phyloP scores from a whole-genome alignment of 495 filamentous ascomycete species.

The Penicillium paradoxum region DNA sequence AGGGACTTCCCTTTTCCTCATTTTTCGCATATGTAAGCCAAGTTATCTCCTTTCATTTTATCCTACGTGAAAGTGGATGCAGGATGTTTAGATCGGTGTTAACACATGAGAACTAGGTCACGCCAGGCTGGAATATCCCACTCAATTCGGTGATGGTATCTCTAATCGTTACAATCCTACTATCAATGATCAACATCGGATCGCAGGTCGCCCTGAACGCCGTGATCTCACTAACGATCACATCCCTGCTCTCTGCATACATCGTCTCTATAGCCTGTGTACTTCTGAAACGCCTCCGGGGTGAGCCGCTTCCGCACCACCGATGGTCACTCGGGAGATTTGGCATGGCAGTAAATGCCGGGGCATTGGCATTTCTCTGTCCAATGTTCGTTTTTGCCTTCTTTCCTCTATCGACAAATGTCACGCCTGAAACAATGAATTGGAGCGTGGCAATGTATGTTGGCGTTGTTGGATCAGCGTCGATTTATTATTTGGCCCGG shows the following conservation, averaged over 20 bases:
- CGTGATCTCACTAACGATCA: slow-evolving; percentile 43
- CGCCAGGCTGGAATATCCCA: slow-evolving; percentile 46
- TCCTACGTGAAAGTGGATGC: background rate
- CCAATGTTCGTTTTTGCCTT: slow-evolving; percentile 50
- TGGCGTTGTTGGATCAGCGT: slow-evolving; percentile 41
- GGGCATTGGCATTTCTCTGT: slow-evolving; percentile 36
- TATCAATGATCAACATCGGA: slow-evolving; percentile 52
- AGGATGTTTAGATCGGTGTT: background rate
- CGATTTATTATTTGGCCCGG: slow-evolving; percentile 38
- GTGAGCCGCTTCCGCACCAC: slow-evolving; percentile 37
- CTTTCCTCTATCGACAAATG: slow-evolving; percentile 44
- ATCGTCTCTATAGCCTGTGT: slow-evolving; percentile 47
- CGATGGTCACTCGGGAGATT: slow-evolving; percentile 47
- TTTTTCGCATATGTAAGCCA: slow-evolving; percentile 46
- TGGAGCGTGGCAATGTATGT: slow-evolving; percentile 47
- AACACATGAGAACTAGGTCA: slow-evolving; percentile 30
- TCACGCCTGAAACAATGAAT: slow-evolving; percentile 42
- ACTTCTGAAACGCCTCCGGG: slow-evolving; percentile 39
- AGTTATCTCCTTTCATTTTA: background rate
- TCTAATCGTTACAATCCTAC: slow-evolving; percentile 40
- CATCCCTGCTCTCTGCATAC: slow-evolving; percentile 43
- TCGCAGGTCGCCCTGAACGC: slow-evolving; percentile 44
- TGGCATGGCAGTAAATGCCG: slow-evolving; percentile 46
- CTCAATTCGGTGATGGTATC: slow-evolving; percentile 48
- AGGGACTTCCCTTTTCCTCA: slow-evolving; percentile 50